A percentile compares a stretch with the other conserved stretches of the same genome.
Conservation (phyloP, 2,329 filamentous ascomycete species). For the Alternaria brassicae region DNA sequence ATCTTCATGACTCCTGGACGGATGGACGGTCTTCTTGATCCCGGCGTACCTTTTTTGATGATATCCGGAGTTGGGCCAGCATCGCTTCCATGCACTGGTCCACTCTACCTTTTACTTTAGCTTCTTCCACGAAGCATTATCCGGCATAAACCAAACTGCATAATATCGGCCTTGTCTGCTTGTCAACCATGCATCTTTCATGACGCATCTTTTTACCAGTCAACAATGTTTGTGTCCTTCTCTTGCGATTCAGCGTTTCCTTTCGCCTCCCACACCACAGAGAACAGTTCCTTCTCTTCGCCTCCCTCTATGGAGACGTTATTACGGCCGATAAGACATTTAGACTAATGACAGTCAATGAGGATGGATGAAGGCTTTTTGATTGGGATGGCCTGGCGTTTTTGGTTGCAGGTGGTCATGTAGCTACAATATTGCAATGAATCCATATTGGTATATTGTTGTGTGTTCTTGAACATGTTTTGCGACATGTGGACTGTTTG, state of each 20-base stretch:
- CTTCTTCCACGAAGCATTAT: slow-evolving; percentile 28
- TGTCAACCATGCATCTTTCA: neutral
- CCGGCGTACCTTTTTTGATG: slow-evolving; percentile 25
- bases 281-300: slow-evolving; percentile 21
- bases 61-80: slow-evolving; percentile 24
- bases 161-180: slow-evolving; percentile 40
- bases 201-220: slow-evolving; percentile 13
- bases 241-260: slow-evolving; percentile 42
- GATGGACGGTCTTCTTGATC: slow-evolving; percentile 5
- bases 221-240: slow-evolving; percentile 16
- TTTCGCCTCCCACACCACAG: slow-evolving; percentile 23
- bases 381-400: slow-evolving; percentile 13
- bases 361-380: slow-evolving; percentile 12
- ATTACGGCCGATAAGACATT: slow-evolving; percentile 39
- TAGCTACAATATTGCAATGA: neutral
- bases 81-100: neutral
- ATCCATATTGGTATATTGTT: slow-evolving; percentile 6
- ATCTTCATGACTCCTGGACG: slow-evolving; percentile 8
- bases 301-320: slow-evolving; percentile 15
- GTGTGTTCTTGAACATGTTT: neutral
- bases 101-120: slow-evolving; percentile 20
- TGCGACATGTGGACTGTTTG: slow-evolving; percentile 3
- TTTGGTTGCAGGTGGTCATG: slow-evolving; percentile 5
- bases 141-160: slow-evolving; percentile 28
- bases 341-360: slow-evolving; percentile 30